Base-by-base conservation (phyloP, 1,139 yeast species). In the Yamadazyma aaseri region DNA sequence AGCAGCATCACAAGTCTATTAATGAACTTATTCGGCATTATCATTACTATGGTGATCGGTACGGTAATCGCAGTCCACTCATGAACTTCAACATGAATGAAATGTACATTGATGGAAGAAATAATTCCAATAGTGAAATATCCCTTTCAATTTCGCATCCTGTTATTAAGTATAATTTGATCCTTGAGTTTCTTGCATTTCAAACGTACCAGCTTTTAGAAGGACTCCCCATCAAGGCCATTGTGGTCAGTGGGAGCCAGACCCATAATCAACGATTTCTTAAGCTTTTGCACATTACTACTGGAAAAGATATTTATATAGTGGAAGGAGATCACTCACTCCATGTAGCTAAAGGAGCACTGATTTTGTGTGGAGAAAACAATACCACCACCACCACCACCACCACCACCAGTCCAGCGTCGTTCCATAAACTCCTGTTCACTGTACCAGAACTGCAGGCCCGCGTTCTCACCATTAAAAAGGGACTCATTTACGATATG, bases 11-110 rank as follows among this genome's bases (percentile, higher is more conserved):
- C 0, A 26, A 36, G 6, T 45, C 62, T 4, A 60, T 70, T 5
- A 65, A 65, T 44, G 47, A 50, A 14, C 37, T 64, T 5, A 49
- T 71, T 4, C 60, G 53, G 32, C 48, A 66, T 33, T 63, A 62
- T 50, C 63, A 71, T 40, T 64, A 65, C 39, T 76, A 73, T 42
- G 82, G 82, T 1, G 81, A 77, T 45, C 63, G 72, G 14, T 62
- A 62, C 39, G 83, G 83, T 1, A 78, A 76, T 45, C 57, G 83
- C 44, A 69, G 77, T 9, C 82, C 83, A 0, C 68, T 58, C 41
- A 71, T 66, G 38, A 75, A 75, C 44, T 63, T 72, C n/a, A 31
- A 52, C 7, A 65, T 77, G 73, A 56, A 69, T 29, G 79, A 78
- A 32, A 56, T 65, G 41, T 53, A 59, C 24, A 64, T 76, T 7